Evolutionary conservation across 2,329 filamentous ascomycete species (phyloP), one percentile per base, ranked within the genome.

Genomic region (Penicillium decumbens): DNA sequence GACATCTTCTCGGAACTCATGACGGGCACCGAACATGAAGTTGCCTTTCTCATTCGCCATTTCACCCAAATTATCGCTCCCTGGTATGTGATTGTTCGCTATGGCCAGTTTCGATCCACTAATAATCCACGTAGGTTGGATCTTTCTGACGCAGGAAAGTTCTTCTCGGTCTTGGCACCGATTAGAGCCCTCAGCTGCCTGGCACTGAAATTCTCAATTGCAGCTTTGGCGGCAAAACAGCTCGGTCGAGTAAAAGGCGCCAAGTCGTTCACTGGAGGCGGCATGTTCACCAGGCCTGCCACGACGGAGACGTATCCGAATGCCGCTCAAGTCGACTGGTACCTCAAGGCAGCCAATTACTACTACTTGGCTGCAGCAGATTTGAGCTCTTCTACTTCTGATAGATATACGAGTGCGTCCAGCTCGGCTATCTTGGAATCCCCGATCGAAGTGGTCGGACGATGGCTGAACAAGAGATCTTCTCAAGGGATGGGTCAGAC

Each of bases 281-380:
- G 59, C 2, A 59, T 67, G 47, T 62, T 60, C 20, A 64, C 64
- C 1, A 64, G 59, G 12, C 76, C 77, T 47, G 74, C 78, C 10
- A 71, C 71, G 2, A 80, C 78, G 68, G 78, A 82, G 59, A 60
- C 73, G 2, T 79, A 77, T 54, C 75, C 77, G 13, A 75, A 77
- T 43, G 63, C 71, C 0, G 60, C 64, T 20, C 62, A 72, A 20
- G 71, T 79, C 4, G 78, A 83, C 57, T 83, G 81, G 80, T 77
- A 75, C 48, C 79, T 82, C 59, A 81, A 81, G 53, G 79, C 77
- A 2, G 77, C 79, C 0, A 79, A 81, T 45, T 83, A 83, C 59
- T 83, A 83, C 63, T 80, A 82, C 53, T 73, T 74, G 53, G 79
- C 79, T 0, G 77, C 80, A 13, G 78, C 79, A 3, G 72, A 79